These are phyloP conservation scores for Lachancea mirantina DNA, from an alignment of 805 yeast species.

Conservation along the genomic window DNA sequence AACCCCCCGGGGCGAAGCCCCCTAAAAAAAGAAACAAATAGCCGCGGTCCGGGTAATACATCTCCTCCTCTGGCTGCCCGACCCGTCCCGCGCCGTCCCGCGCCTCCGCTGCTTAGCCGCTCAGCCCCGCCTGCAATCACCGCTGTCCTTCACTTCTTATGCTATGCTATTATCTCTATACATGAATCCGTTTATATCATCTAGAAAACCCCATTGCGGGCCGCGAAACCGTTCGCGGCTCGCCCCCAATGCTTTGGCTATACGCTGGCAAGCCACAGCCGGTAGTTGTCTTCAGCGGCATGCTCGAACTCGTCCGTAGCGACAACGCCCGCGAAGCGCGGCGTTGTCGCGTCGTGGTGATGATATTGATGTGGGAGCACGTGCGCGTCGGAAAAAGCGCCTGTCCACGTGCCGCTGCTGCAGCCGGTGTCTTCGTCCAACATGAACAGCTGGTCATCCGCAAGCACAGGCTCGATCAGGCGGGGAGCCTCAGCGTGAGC, in stretches of 20 bases:
- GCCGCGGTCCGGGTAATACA: too few species aligned
- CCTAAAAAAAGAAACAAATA: too few species aligned
- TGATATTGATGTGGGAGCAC: conserved; percentile 4
- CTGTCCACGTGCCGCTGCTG: not conserved
- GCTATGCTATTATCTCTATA: not conserved
- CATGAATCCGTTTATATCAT: not conserved
- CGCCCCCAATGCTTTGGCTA: conserved; percentile 1
- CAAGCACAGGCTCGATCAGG: conserved; percentile 3
- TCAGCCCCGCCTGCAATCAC: too few species aligned
- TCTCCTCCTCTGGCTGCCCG: too few species aligned
- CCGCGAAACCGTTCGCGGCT: conserved; percentile 1
- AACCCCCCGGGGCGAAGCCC: too few species aligned
- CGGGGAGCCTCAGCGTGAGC: conserved; percentile 6
- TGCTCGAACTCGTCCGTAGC: conserved; percentile 16
- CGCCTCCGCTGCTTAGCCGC: too few species aligned
- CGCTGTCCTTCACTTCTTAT: too few species aligned
- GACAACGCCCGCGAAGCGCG: conserved; percentile 1
- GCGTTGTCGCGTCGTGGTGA: conserved; percentile 8
- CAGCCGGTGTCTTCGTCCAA: conserved; percentile 13
- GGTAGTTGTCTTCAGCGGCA: conserved; percentile 28
- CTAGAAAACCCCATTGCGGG: not conserved
- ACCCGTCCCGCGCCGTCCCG: too few species aligned
- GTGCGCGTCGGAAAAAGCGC: conserved; percentile 1
- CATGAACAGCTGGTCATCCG: conserved; percentile 11
- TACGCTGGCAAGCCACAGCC: conserved; percentile 21